Base-by-base conservation (phyloP, 768 basidiomycete genomes). In the Termitomyces eurrhizus region DNA sequence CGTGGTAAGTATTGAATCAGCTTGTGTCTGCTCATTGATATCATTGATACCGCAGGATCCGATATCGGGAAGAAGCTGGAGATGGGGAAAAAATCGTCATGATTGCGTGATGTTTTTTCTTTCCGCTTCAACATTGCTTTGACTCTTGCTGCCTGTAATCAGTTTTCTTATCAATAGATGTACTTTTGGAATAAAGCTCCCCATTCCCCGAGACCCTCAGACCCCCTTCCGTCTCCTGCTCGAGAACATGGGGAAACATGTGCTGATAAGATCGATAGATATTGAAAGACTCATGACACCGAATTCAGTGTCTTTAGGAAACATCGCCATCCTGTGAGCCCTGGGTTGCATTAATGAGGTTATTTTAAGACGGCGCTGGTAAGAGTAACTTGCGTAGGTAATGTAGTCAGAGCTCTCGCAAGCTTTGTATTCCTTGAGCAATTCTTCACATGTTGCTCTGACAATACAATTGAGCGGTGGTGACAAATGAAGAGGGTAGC, bases 361-460 rank as follows among this genome's bases (percentile, higher is more conserved):
- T 53, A 24, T 29, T 21, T 14, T 8, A 7, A n/a, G 4, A 13
- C 5, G 29, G n/a, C 7, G 14, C 11, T 7, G 9, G 16, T 35
- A 26, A 45, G 8, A 54, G 1, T n/a, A 26, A 50, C 65, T 29
- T 39, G 58, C 62, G 70, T 93, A 92, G 67, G 89, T 84, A 66
- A 98, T 93, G 73, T 98, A 98, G 69, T 96, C 93, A 11, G 92
- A 83, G 69, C 89, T 95, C 76, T 98, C 95, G 73, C 94, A 96
- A 55, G 96, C 95, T 68, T 92, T 90, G 77, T 98, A 98, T 71
- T 98, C 96, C 64, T 94, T 92, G 66, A 95, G 75, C 18, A 97
- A 74, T 66, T 94, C 92, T 56, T 93, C 89, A 35, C 90, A 92
- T 21, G 90, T 92, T 6, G 90, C 92, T 60, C 93, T 93, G 66